Evolutionary conservation across 148 eudicot species (phyloP).

Genomic region (Heliosperma pusillum): DNA sequence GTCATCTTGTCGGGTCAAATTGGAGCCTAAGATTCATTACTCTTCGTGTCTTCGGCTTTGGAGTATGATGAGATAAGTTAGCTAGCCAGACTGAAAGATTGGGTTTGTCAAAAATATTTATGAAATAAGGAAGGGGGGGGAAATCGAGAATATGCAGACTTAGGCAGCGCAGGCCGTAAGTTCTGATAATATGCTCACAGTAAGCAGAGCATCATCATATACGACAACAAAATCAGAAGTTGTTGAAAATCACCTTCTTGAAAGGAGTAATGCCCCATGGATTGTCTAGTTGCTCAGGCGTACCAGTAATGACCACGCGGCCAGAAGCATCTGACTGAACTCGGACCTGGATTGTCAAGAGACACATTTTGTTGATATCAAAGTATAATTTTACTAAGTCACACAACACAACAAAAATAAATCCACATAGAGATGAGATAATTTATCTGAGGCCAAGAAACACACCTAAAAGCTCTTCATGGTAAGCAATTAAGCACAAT

Average conservation of each 20-base stretch:
- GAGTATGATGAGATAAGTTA: background rate
- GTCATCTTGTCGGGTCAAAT: background rate
- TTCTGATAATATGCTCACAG: background rate
- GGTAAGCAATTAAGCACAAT: background rate
- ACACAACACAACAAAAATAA: background rate
- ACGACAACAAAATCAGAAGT: background rate
- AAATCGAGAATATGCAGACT: background rate
- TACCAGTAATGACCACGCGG: constrained; percentile 85
- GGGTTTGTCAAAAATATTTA: background rate
- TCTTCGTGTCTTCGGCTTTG: background rate
- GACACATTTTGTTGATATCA: background rate
- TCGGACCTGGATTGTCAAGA: constrained; percentile 54
- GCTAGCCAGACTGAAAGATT: background rate
- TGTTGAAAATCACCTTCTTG: constrained; percentile 50
- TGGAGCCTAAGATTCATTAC: background rate
- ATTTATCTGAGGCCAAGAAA: background rate
- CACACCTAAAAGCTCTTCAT: background rate
- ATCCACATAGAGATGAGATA: background rate
- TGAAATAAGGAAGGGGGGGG: too few relatives aligned
- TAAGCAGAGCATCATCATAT: background rate
- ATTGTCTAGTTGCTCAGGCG: constrained; percentile 88
- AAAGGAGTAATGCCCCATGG: constrained; percentile 97
- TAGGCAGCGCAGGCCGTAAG: background rate
- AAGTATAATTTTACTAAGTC: background rate
- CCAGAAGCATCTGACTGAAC: constrained; percentile 96